phyloP scores from a whole-genome alignment of 2,329 filamentous ascomycete genomes.

The Colletotrichum phormii region DNA sequence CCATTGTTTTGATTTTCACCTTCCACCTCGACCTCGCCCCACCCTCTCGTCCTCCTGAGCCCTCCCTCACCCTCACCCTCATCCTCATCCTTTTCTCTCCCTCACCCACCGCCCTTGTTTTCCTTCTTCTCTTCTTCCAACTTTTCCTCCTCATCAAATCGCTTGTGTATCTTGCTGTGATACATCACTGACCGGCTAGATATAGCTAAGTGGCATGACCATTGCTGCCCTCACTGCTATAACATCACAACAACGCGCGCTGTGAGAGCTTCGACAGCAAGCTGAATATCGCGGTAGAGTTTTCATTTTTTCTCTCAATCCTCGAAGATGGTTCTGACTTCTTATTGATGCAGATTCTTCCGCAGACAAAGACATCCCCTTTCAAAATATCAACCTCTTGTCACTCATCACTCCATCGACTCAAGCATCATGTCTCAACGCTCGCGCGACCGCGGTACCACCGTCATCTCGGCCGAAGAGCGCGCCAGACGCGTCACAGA shows the following conservation, averaged over 20 bases:
- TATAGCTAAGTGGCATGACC: not conserved
- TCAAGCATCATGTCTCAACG: slow-evolving; percentile 5
- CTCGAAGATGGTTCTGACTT: not conserved
- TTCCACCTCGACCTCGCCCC: not conserved
- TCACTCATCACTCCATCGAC: not conserved
- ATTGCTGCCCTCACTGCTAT: not conserved
- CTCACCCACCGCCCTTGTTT: not conserved
- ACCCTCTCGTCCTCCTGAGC: not conserved
- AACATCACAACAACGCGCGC: not conserved
- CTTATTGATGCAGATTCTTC: not conserved
- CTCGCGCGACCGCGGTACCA: slow-evolving; percentile 18
- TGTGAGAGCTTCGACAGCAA: not conserved
- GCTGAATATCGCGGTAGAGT: no score
- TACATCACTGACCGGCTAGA: not conserved
- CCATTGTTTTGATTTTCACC: not conserved
- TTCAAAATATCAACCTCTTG: not conserved
- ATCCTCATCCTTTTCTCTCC: no score
- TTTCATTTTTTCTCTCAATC: fast-evolving
- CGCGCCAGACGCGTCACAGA: slow-evolving; percentile 17
- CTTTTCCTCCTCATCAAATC: no score
- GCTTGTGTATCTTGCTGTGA: not conserved
- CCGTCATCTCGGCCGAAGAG: slow-evolving; percentile 23
- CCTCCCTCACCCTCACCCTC: not conserved
- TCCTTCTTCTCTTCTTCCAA: not conserved
- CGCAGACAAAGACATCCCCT: not conserved